Evolutionary conservation across 352 stramenopile species (phyloP), one percentile per base, ranked within the genome.

Genomic region (Globisporangium nunn): DNA sequence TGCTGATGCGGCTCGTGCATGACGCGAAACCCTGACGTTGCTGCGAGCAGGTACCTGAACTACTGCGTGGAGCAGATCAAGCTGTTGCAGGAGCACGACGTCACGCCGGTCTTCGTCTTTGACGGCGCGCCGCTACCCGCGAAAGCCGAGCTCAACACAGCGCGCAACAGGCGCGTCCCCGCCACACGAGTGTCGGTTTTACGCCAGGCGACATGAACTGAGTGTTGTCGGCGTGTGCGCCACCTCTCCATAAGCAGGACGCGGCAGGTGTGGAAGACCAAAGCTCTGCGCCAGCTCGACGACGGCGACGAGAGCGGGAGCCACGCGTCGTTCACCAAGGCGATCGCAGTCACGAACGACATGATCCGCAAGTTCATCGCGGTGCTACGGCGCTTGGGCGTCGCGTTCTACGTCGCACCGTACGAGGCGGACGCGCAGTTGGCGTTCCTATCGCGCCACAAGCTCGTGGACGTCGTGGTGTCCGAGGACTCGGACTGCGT

Each of bases 391-490:
- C 66, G 70, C 10, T 81, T 90, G 74, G 54, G 74, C 40, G 78
- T 99, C 31, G 53, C 87, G 3, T 98, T 96, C 68, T 73, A 98
- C 28, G 94, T 99, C 2, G 96, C 96, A 12, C 96, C 97, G 10
- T 99, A 98, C 62, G 96, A 99, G 67, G 95, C 96, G 6, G 96
- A 99, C 67, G 95, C 96, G n/a, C 95, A 99, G 71, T 68, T 99
- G 50, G 96, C 96, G 3, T 98, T 95, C 62, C 58, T 99, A 17
- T 93, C 81, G 28, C 82, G 80, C 15, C 62, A 74, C 14, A 88
- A 84, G 65, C 68, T 97, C 33, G 72, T 98, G 43, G 96, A 99
- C 60, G 78, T 88, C 0, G 94, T 99, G 30, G 94, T 99, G 33
- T 98, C 94, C 12, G 96, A 99, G 69, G 97, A 99, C 69, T 96